Base-by-base conservation (phyloP, 1,284 basidiomycete species). In the Ustilago xerochloae region DNA sequence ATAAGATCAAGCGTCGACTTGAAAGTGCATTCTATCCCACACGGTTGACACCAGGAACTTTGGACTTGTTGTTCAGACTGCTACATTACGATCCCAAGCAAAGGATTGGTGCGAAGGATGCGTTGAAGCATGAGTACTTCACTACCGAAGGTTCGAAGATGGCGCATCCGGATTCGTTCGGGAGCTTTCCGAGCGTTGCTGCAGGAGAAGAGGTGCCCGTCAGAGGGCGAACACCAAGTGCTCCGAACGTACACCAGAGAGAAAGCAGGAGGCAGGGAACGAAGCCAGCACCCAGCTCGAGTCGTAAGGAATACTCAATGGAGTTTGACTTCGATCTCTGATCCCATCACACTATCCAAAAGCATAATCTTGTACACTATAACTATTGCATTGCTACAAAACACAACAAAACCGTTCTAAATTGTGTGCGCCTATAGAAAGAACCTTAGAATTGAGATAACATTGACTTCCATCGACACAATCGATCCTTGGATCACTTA, bases 131-230 rank as follows among this genome's bases (percentile, higher is more conserved):
- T 86, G 90, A 91, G 2, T 99, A 95, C 85, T 99, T 99, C 85
- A 90, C 86, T 4, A 28, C 78, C 5, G 97, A 99, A 86, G 91
- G 92, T 0, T 97, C 97, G 0, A 85, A 92, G 38, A 96, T 97
- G 0, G 98, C 99, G 80, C 96, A 99, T 84, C 93, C 94, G n/a
- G 94, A 97, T 81, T 87, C 96, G 56, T 99, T 99, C 85, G 90
- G 93, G 2, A 96, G 93, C 2, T 99, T 99, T 85, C 97, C 97
- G 16, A 95, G 93, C 39, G 89, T 92, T 20, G 97, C 97, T n/a
- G 94, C 94, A 3, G 97, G 97, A 22, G 97, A 99, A 86, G 93
- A 15, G n/a, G n/a, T 26, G 26, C 24, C 4, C 36, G 41, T 29
- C 24, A 39, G n/a, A 24, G 26, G 9, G 41, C 22, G 10, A 26